Conservation (phyloP, 331 rosid species). For the Telfairia occidentalis region DNA sequence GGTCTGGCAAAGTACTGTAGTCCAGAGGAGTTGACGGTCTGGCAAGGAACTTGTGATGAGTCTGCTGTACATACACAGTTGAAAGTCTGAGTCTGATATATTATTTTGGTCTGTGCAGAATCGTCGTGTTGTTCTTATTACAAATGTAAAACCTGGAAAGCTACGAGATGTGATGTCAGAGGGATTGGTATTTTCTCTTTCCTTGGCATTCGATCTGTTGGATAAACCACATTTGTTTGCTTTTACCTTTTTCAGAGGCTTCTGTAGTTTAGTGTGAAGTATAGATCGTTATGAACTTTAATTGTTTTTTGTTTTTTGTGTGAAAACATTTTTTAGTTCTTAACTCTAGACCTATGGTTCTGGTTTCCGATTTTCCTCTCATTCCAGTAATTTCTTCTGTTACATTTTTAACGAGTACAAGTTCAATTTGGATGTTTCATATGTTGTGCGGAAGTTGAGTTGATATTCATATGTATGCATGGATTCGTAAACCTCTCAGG, state of each 20-base stretch:
- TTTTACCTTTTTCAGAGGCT: not conserved
- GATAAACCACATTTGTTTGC: not conserved
- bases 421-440: not conserved
- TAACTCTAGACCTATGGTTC: not conserved
- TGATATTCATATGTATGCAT: not conserved
- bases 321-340: not conserved
- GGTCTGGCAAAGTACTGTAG: constrained; percentile 76
- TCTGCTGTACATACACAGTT: not conserved
- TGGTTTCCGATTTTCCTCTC: not conserved
- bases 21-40: constrained; percentile 80
- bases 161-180: constrained; percentile 84
- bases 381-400: not conserved
- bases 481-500: constrained; percentile 32
- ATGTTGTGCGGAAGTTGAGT: not conserved
- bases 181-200: constrained; percentile 57
- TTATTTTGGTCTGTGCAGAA: constrained; percentile 35
- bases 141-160: constrained; percentile 95
- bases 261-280: not conserved
- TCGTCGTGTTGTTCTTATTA: constrained; percentile 68
- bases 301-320: not conserved
- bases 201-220: not conserved
- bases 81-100: not conserved
- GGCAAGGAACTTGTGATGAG: not conserved
- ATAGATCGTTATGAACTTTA: not conserved
- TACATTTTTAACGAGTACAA: not conserved